Base-by-base conservation (phyloP, 768 basidiomycete species). In the Suillus clintonianus region DNA sequence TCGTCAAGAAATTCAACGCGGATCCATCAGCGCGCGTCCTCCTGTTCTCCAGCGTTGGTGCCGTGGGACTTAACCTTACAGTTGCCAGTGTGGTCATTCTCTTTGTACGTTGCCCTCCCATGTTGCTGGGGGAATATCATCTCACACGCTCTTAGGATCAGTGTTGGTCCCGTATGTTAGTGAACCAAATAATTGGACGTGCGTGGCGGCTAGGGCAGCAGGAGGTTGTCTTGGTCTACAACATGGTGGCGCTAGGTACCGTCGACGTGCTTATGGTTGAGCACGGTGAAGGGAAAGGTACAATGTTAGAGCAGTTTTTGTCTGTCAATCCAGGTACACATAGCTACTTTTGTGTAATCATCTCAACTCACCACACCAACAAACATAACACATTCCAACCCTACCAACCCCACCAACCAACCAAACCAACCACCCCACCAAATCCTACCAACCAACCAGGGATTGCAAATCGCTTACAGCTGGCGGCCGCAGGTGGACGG, bases 31-130 rank as follows among this genome's bases (percentile, higher is more conserved):
- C 47, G 24, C 37, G 68, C 13, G 65, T 72, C 1, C 59, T 73
- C 0, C 63, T 75, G 7, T 64, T 75, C 53, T 75, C 72, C 0
- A 63, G 66, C 5, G 69, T 75, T 2, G 72, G 72, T 2, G 50
- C 68, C 1, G 68, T 66, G 0, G 69, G 72, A 13, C 68, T 74
- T 0, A 75, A 74, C 45, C 60, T 74, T 0, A 55, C 72, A 3
- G 62, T 70, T 2, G 67, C 72, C 0, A 54, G 59, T 30, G 43
- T 61, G 14, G 63, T 75, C 2, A 68, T 75, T 7, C 66, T 75
- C 30, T 67, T 75, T 15, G 71, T 75, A n/a, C n/a, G n/a, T n/a
- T n/a, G n/a, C n/a, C n/a, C n/a, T n/a, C n/a, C n/a, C n/a, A n/a
- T n/a, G n/a, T n/a, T n/a, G n/a, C n/a, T n/a, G n/a, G n/a, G n/a